phyloP scores from a whole-genome alignment of 2,329 filamentous ascomycete species.

The Botrytis aclada region DNA sequence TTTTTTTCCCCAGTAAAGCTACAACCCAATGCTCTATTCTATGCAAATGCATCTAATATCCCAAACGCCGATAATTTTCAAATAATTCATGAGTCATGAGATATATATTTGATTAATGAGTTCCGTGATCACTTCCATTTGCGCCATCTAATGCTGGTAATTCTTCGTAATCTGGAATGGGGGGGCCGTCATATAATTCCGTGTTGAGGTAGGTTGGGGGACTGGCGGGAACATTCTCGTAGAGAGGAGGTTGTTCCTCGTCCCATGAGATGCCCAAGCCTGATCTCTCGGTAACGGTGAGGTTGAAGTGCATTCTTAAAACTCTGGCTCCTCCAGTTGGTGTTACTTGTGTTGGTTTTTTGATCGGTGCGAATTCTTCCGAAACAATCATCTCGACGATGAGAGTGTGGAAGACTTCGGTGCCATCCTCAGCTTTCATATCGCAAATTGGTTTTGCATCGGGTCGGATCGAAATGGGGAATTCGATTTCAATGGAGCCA shows the following conservation, averaged over 20 bases:
- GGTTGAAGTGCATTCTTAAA: conserved; percentile 84
- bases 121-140: neutral
- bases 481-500: conserved; percentile 79
- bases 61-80: neutral
- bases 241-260: conserved; percentile 89
- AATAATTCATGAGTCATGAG: neutral
- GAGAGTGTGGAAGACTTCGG: conserved; percentile 78
- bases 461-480: conserved; percentile 59
- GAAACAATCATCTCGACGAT: conserved; percentile 92
- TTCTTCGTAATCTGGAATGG: conserved; percentile 36
- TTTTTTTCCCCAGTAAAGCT: neutral
- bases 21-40: neutral
- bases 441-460: conserved; percentile 70
- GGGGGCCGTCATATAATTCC: conserved; percentile 28
- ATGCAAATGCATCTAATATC: neutral
- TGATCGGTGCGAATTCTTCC: conserved; percentile 78
- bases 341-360: conserved; percentile 64
- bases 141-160: conserved; percentile 27
- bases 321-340: conserved; percentile 90
- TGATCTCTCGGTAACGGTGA: conserved; percentile 84
- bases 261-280: conserved; percentile 96
- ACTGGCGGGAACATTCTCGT: conserved; percentile 86
- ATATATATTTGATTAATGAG: neutral
- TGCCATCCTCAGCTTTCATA: conserved; percentile 68
- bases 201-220: conserved; percentile 63